Evolutionary conservation across 805 yeast species (phyloP).

Genomic region (Sugiyamaella qingdaonensis): DNA sequence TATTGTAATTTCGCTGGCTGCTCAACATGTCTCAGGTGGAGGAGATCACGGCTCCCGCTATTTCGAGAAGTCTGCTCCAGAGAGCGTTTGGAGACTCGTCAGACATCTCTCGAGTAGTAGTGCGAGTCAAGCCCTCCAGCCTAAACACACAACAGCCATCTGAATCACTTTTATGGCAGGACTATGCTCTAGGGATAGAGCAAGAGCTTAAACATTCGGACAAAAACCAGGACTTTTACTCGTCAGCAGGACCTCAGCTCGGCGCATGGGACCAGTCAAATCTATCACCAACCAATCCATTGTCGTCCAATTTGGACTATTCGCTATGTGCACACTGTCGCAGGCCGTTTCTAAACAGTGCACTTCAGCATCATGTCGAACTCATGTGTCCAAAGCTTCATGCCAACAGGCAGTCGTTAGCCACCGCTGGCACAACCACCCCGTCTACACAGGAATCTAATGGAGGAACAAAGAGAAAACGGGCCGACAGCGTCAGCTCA

Average conservation of each 20-base stretch:
- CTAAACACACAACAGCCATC: neutral
- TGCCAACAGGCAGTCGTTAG: neutral
- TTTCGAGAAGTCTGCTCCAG: conserved; percentile 1
- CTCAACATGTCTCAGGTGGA: neutral
- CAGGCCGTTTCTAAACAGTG: conserved; percentile 27
- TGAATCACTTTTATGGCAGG: conserved; percentile 13
- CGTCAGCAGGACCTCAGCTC: conserved; percentile 2
- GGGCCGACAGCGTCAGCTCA: conserved; percentile 4
- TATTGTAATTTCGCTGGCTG: neutral
- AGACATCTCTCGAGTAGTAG: conserved; percentile 7
- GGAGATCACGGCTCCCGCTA: neutral
- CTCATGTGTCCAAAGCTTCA: conserved; percentile 11
- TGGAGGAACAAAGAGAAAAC: conserved; percentile 2
- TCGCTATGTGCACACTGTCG: conserved; percentile 29
- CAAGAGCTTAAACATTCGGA: conserved; percentile 2
- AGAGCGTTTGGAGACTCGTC: conserved; percentile 9
- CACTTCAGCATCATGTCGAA: conserved; percentile 22
- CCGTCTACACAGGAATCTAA: neutral
- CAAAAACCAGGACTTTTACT: neutral
- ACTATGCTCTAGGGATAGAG: conserved; percentile 15
- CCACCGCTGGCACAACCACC: neutral
- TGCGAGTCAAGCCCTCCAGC: conserved; percentile 5
- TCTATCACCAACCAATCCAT: conserved; percentile 25
- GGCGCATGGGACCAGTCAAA: conserved; percentile 25
- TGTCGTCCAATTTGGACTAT: conserved; percentile 26